These are phyloP conservation scores for Tausonia pullulans DNA, from an alignment of 1,284 basidiomycete species.

Conservation along the genomic window DNA sequence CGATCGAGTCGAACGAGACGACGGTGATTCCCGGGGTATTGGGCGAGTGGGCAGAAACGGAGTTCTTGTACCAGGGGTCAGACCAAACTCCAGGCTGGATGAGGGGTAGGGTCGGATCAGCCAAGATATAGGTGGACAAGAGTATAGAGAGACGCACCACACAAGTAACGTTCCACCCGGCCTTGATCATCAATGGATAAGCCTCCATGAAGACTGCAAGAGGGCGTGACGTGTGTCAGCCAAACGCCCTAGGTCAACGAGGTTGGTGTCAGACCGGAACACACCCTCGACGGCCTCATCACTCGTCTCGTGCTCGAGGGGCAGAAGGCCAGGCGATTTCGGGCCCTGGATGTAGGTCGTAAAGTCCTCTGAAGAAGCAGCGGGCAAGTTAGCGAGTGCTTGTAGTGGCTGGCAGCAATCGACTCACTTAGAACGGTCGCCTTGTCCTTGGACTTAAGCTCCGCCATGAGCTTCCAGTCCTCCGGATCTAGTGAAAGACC, in stretches of 20 bases:
- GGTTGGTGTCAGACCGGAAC: neutral
- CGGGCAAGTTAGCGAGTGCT: neutral
- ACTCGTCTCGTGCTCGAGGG: slow-evolving; percentile 71
- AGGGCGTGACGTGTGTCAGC: neutral
- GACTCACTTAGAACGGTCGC: neutral
- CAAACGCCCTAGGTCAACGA: no score
- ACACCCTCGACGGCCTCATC: slow-evolving; percentile 42
- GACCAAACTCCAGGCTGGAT: neutral
- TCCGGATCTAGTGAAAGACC: slow-evolving; percentile 6
- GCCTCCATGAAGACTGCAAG: neutral
- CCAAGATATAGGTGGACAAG: neutral
- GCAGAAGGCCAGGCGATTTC: slow-evolving; percentile 62
- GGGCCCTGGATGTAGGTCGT: slow-evolving; percentile 35
- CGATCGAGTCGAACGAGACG: no score
- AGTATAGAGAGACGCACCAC: neutral
- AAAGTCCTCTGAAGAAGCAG: slow-evolving; percentile 10
- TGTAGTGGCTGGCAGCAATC: neutral
- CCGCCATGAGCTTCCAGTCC: slow-evolving; percentile 27
- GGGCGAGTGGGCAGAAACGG: neutral
- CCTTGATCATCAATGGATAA: neutral
- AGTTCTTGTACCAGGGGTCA: slow-evolving; percentile 5
- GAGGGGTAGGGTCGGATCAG: neutral
- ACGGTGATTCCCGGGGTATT: no score
- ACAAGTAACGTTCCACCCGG: slow-evolving; percentile 3
- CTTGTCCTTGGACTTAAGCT: neutral